Conservation (phyloP, 2,329 filamentous ascomycete species). For the Scytalidium lignicola region DNA sequence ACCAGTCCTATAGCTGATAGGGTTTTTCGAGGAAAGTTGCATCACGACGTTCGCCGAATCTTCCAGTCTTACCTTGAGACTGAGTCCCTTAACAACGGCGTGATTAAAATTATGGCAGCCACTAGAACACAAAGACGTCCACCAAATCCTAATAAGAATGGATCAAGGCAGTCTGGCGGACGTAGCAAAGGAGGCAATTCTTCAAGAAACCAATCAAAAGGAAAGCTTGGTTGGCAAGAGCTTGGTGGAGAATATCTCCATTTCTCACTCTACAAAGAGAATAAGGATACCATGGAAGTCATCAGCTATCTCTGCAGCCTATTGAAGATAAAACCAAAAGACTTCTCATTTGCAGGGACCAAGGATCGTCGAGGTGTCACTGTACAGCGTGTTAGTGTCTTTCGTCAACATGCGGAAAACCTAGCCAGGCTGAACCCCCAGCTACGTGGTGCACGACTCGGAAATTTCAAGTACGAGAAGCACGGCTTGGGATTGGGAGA, state of each 20-base stretch:
- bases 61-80: slow-evolving; percentile 61
- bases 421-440: slow-evolving; percentile 62
- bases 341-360: slow-evolving; percentile 65
- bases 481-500: slow-evolving; percentile 76
- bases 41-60: slow-evolving; percentile 52
- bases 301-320: slow-evolving; percentile 55
- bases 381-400: slow-evolving; percentile 59
- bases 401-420: slow-evolving; percentile 54
- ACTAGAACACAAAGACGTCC: slow-evolving; percentile 22
- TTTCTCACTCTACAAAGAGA: slow-evolving; percentile 71
- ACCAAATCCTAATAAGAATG: slow-evolving; percentile 6
- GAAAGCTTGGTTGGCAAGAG: slow-evolving; percentile 56
- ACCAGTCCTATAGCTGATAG: slow-evolving; percentile 54
- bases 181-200: slow-evolving; percentile 5
- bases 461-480: slow-evolving; percentile 74
- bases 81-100: slow-evolving; percentile 50
- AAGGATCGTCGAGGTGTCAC: slow-evolving; percentile 69
- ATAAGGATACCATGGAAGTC: slow-evolving; percentile 73
- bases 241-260: slow-evolving; percentile 67
- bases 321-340: slow-evolving; percentile 52
- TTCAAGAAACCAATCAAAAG: slow-evolving; percentile 13
- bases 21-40: slow-evolving; percentile 55
- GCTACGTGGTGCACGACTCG: slow-evolving; percentile 57
- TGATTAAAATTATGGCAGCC: slow-evolving; percentile 52
- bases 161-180: neutral